Evolutionary conservation across 148 eudicot genomes (phyloP).

Genomic region (Rhododendron kiyosumense): DNA sequence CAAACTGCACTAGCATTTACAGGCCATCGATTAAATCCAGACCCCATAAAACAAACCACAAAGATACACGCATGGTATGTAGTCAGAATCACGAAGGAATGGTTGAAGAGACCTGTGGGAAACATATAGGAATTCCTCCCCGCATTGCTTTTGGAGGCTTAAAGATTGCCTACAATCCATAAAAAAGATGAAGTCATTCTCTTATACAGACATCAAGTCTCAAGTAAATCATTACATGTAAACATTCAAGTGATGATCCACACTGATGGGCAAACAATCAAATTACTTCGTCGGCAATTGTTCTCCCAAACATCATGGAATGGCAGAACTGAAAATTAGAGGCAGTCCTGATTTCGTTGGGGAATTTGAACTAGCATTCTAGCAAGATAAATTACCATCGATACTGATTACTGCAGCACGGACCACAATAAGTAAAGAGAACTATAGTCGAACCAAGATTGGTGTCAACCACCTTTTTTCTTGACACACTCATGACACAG

Average conservation of each 20-base stretch:
- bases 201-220: background rate
- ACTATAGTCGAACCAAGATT: background rate
- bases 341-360: background rate
- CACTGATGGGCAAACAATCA: background rate
- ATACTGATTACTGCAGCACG: background rate
- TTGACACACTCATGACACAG: background rate
- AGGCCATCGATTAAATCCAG: conserved; percentile 1
- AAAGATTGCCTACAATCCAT: conserved; percentile 48
- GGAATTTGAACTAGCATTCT: background rate
- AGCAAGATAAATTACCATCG: background rate
- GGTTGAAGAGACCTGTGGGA: conserved; percentile 76
- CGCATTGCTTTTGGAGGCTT: conserved; percentile 80
- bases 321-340: background rate
- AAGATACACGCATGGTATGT: background rate
- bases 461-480: background rate
- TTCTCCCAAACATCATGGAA: background rate
- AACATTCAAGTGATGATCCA: background rate
- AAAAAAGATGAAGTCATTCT: background rate
- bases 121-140: conserved; percentile 90
- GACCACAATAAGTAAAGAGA: background rate
- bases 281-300: background rate
- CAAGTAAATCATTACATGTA: background rate
- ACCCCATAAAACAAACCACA: background rate
- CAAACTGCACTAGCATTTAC: conserved; percentile 48
- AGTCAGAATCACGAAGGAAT: background rate